Conservation (phyloP, 495 filamentous ascomycete species). For the Penicillium antarcticum region DNA sequence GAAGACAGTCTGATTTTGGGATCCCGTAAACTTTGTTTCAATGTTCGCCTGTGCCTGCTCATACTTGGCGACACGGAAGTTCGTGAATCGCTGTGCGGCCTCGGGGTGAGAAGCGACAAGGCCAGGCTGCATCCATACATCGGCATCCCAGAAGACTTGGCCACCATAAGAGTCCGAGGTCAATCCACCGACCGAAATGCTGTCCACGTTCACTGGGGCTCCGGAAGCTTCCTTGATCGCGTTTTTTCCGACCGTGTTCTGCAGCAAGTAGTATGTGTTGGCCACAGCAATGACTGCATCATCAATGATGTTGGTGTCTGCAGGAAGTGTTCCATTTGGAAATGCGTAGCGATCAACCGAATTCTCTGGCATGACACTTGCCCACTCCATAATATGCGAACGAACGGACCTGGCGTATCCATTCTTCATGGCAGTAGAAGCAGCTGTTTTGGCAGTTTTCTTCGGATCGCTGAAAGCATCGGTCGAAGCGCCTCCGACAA, state of each 20-base stretch:
- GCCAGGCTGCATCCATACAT: conserved; percentile 66
- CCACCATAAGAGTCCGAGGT: conserved; percentile 62
- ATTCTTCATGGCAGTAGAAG: conserved; percentile 31
- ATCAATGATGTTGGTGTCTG: conserved; percentile 55
- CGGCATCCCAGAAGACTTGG: conserved; percentile 64
- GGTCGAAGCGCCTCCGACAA: conserved; percentile 57
- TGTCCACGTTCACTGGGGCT: conserved; percentile 50
- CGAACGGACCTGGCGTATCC: conserved; percentile 49
- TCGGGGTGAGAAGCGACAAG: conserved; percentile 57
- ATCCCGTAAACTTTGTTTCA: conserved; percentile 41
- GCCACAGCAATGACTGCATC: conserved; percentile 62
- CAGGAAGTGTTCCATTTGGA: conserved; percentile 59
- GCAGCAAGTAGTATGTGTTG: conserved; percentile 66
- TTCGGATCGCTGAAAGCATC: conserved; percentile 57
- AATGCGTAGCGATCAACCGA: conserved; percentile 61
- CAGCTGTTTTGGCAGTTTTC: conserved; percentile 46
- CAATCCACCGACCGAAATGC: conserved; percentile 59
- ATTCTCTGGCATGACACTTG: conserved; percentile 46
- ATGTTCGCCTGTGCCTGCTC: conserved; percentile 51
- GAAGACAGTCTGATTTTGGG: conserved; percentile 52
- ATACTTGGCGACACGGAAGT: conserved; percentile 54
- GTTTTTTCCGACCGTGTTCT: conserved; percentile 60
- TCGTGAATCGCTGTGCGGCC: conserved; percentile 53
- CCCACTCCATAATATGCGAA: conserved; percentile 55
- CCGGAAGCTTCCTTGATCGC: conserved; percentile 34